These are phyloP conservation scores for Puccinia novopanici DNA, from an alignment of 1,284 basidiomycete species.

Conservation along the genomic window DNA sequence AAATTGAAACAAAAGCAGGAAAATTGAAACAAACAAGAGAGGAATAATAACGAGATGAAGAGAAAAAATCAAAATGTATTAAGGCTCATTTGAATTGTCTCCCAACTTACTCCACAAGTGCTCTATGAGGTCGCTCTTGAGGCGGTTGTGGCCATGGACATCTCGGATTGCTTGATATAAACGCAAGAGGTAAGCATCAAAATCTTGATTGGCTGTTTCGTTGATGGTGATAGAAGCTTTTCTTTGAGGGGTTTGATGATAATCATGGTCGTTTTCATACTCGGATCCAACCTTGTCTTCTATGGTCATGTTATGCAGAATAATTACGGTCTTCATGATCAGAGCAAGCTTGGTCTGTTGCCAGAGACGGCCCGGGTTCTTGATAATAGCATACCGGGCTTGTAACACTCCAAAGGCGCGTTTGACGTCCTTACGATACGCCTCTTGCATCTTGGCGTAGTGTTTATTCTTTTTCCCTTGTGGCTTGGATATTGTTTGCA, in stretches of 20 bases:
- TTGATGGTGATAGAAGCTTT: neutral
- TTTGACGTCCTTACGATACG: conserved; percentile 4
- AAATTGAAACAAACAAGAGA: too few relatives aligned
- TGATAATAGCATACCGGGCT: conserved; percentile 4
- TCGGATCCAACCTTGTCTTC: neutral
- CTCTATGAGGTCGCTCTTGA: too few relatives aligned
- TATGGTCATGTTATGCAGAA: neutral
- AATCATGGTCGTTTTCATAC: conserved; percentile 4
- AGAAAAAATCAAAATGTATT: too few relatives aligned
- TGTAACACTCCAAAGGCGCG: conserved; percentile 27
- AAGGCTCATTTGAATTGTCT: too few relatives aligned
- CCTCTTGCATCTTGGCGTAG: conserved; percentile 15
- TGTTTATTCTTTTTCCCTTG: conserved; percentile 16
- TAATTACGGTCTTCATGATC: conserved; percentile 10
- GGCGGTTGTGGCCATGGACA: neutral
- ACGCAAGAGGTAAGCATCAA: neutral
- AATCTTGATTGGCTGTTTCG: neutral
- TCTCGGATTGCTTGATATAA: conserved; percentile 11
- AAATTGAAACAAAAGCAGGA: too few relatives aligned
- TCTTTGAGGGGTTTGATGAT: neutral
- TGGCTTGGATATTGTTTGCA: neutral
- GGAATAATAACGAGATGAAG: too few relatives aligned
- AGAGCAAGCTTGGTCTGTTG: neutral
- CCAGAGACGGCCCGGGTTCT: neutral
- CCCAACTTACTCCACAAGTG: conserved; percentile 12